A percentile compares a stretch with the other conserved stretches of the same genome.
Evolutionary conservation across 2,329 filamentous ascomycete genomes (phyloP).

Genomic region (Colletotrichum abscissum): DNA sequence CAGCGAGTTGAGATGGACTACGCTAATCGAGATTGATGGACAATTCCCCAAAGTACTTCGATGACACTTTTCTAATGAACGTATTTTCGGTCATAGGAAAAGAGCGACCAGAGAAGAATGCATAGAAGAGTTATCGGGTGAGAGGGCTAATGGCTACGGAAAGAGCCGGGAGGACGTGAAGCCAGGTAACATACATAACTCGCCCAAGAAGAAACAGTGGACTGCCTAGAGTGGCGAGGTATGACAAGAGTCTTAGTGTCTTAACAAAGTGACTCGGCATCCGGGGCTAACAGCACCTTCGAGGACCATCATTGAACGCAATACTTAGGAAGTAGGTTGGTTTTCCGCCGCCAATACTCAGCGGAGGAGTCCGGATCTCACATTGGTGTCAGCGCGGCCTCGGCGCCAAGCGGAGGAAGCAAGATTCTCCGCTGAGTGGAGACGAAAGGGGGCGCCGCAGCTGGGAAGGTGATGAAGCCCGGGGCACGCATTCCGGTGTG

Average conservation of each 20-base stretch:
- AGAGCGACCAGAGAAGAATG: no score
- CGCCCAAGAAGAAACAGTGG: constrained; percentile 20
- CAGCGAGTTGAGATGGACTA: no score
- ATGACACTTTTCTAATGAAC: no score
- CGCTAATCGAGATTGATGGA: no score
- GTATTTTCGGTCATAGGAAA: no score
- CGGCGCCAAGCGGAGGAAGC: constrained; percentile 29
- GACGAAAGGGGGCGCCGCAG: not conserved
- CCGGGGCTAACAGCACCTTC: not conserved
- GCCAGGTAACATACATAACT: constrained; percentile 4
- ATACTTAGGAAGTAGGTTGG: not conserved
- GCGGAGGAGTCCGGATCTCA: constrained; percentile 21
- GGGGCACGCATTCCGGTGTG: not conserved
- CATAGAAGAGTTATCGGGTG: no score
- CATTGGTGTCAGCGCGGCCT: constrained; percentile 15
- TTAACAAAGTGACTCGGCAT: constrained; percentile 18
- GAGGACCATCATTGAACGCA: constrained; percentile 4
- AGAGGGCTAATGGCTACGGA: no score
- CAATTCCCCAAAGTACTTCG: no score
- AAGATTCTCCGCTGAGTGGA: constrained; percentile 4
- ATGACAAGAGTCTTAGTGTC: constrained; percentile 24
- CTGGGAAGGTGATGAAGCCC: not conserved
- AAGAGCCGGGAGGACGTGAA: not conserved
- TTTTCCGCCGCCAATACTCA: constrained; percentile 15
- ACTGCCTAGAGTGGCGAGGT: constrained; percentile 16